Percentiles rank a stretch among this genome's conserved stretches.
phyloP scores from a whole-genome alignment of 179 eudicot species.

The Silene coronaria region DNA sequence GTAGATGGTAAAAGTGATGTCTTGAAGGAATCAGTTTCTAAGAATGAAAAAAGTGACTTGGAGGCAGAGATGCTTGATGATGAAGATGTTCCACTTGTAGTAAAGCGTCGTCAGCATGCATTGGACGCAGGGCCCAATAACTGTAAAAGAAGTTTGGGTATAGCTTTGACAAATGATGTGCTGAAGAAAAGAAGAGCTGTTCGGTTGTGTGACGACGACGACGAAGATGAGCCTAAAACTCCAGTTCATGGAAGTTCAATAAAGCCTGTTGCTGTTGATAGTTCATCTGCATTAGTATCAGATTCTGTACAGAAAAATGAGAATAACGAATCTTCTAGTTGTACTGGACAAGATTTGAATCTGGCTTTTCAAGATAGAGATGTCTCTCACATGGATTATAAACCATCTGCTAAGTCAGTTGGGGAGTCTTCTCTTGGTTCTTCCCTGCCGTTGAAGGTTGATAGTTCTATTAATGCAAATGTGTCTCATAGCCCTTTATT shows the following conservation, averaged over 20 bases:
- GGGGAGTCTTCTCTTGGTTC: constrained; percentile 24
- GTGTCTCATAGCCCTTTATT: constrained; percentile 32
- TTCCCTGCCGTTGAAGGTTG: constrained; percentile 34
- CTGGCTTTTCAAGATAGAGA: constrained; percentile 26
- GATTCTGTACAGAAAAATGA: constrained; percentile 28
- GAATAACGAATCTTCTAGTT: constrained; percentile 25
- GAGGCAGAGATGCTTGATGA: constrained; percentile 31
- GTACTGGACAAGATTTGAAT: constrained; percentile 26
- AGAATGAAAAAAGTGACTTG: constrained; percentile 29
- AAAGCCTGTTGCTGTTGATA: constrained; percentile 27
- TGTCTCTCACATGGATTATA: constrained; percentile 29
- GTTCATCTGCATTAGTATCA: constrained; percentile 22
- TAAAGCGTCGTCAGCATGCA: constrained; percentile 47
- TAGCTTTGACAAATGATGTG: constrained; percentile 31
- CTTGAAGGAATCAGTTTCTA: constrained; percentile 26
- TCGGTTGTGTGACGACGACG: constrained; percentile 58
- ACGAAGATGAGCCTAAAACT: constrained; percentile 68
- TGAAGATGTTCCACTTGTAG: constrained; percentile 43
- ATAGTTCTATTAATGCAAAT: constrained; percentile 32
- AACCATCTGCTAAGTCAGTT: constrained; percentile 20
- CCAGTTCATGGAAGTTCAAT: constrained; percentile 64
- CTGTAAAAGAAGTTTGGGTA: constrained; percentile 24
- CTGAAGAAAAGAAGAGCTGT: constrained; percentile 68
- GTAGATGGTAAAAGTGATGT: constrained; percentile 33
- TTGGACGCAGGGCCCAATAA: constrained; percentile 34